Evolutionary conservation across 176 grass and related monocot genomes (phyloP).

Genomic region (Avena insularis): DNA sequence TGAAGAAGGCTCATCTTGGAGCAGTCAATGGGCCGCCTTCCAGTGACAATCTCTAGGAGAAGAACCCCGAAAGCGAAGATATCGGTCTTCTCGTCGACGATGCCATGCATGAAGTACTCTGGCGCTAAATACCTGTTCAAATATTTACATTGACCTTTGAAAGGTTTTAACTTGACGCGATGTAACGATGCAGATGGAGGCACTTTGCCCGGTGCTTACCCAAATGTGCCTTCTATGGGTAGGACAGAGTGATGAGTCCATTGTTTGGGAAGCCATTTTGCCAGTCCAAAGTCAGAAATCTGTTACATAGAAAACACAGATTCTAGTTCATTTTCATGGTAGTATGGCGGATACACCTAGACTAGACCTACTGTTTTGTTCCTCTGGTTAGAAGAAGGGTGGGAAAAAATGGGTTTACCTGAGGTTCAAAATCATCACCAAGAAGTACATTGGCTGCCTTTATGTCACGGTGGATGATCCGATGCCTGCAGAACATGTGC

Average conservation of each 20-base stretch:
- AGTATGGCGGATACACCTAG: neutral
- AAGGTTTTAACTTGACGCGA: neutral
- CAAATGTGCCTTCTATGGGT: constrained; percentile 96
- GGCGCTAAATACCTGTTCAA: constrained; percentile 85
- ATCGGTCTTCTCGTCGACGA: constrained; percentile 88
- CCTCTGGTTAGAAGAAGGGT: neutral
- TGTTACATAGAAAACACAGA: constrained; percentile 30
- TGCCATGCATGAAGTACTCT: constrained; percentile 97
- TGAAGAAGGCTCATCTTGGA: constrained; percentile 84
- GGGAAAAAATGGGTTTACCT: constrained; percentile 40
- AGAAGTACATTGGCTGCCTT: constrained; percentile 91
- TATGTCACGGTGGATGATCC: constrained; percentile 94
- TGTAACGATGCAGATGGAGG: neutral
- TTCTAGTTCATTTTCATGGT: neutral
- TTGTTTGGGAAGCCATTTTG: constrained; percentile 98
- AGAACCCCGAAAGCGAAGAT: constrained; percentile 91
- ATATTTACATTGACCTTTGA: neutral
- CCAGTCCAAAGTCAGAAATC: constrained; percentile 94
- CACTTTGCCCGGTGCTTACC: constrained; percentile 47
- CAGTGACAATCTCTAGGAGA: constrained; percentile 75
- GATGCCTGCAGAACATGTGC: constrained; percentile 85
- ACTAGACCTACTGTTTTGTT: neutral
- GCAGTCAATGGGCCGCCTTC: constrained; percentile 87
- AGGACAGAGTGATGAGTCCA: constrained; percentile 94
- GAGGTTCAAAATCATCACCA: constrained; percentile 80